Evolutionary conservation across 768 basidiomycete genomes (phyloP).

Genomic region (Asterophora parasitica): DNA sequence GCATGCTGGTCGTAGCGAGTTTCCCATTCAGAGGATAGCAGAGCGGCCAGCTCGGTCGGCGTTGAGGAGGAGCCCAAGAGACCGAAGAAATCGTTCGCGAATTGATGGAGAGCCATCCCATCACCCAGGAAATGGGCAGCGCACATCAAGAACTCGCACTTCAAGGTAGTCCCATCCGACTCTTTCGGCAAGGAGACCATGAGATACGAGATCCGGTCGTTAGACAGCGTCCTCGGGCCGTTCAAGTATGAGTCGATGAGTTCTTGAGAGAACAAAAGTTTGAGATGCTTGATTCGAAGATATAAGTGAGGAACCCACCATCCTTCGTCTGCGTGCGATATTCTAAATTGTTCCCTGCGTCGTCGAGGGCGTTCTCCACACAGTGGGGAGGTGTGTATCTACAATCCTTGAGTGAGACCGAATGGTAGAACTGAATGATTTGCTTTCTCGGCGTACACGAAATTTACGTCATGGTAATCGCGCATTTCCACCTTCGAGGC

Average conservation of each 20-base stretch:
- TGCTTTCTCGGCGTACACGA: slow-evolving; percentile 44
- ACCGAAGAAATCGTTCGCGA: slow-evolving; percentile 75
- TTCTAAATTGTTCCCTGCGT: slow-evolving; percentile 46
- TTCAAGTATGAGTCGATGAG: slow-evolving; percentile 72
- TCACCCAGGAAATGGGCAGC: slow-evolving; percentile 83
- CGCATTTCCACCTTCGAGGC: slow-evolving; percentile 56
- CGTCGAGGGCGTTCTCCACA: slow-evolving; percentile 38
- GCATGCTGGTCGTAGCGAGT: slow-evolving; percentile 19
- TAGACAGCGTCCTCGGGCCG: slow-evolving; percentile 68
- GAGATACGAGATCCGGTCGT: slow-evolving; percentile 61
- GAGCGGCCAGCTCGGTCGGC: slow-evolving; percentile 22
- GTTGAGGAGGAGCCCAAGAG: slow-evolving; percentile 44
- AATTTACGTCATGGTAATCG: slow-evolving; percentile 58
- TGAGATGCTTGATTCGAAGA: not conserved
- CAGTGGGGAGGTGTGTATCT: slow-evolving; percentile 46
- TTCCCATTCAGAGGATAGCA: slow-evolving; percentile 32
- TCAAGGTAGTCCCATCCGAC: slow-evolving; percentile 14
- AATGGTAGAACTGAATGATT: not conserved
- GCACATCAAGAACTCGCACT: slow-evolving; percentile 66
- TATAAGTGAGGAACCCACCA: slow-evolving; percentile 30
- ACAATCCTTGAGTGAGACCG: slow-evolving; percentile 1
- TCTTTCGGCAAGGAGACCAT: slow-evolving; percentile 30
- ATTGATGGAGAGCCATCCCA: slow-evolving; percentile 81
- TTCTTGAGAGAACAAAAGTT: slow-evolving; percentile 27
- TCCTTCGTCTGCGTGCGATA: slow-evolving; percentile 50